phyloP scores from a whole-genome alignment of 73 alveolate species.

The Paramecium octaurelia region DNA sequence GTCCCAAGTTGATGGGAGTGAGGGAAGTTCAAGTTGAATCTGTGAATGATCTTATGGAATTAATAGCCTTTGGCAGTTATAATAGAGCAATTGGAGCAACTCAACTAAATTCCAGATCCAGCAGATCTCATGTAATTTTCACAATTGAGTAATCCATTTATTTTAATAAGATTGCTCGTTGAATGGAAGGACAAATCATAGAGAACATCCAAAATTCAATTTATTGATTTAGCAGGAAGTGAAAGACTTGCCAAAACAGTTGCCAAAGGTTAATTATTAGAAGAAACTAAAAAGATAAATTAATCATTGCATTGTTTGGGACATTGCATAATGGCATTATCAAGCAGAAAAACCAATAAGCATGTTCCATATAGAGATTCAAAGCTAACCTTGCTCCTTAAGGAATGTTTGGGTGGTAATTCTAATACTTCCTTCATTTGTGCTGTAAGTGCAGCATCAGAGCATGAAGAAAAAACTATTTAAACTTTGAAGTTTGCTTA shows the following conservation, averaged over 20 bases:
- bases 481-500: constrained; percentile 57
- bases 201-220: constrained; percentile 49
- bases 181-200: constrained; percentile 49
- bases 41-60: constrained; percentile 26
- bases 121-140: constrained; percentile 59
- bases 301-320: constrained; percentile 75
- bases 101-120: constrained; percentile 48
- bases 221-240: constrained; percentile 93
- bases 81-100: constrained; percentile 58
- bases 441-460: constrained; percentile 53
- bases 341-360: constrained; percentile 46
- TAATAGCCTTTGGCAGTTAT: constrained; percentile 46
- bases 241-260: constrained; percentile 87
- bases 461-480: constrained; percentile 51
- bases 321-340: constrained; percentile 59
- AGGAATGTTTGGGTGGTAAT: constrained; percentile 63
- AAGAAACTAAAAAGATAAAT: constrained; percentile 84
- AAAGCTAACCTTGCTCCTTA: constrained; percentile 36
- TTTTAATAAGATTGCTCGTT: neutral
- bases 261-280: constrained; percentile 79
- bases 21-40: constrained; percentile 45
- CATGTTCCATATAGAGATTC: constrained; percentile 61
- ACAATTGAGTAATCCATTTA: neutral
- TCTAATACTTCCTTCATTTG: constrained; percentile 59
- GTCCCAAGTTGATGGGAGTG: constrained; percentile 43